Conservation (phyloP, 1,139 yeast genomes). For the Yamadazyma conglobata region DNA sequence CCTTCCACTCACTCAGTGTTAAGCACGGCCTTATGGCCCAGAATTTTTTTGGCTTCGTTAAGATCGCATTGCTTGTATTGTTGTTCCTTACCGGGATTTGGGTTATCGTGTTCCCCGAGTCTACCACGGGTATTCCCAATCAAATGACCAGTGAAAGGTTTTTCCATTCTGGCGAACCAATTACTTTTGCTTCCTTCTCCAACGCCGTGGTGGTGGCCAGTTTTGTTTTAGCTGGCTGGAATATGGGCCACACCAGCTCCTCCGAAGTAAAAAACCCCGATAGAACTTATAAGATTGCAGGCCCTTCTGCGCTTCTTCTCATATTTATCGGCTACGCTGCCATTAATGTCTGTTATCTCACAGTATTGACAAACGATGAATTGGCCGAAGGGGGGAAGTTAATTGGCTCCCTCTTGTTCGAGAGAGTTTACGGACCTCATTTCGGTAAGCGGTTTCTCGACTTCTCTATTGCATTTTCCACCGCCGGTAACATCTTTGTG, state of each 20-base stretch:
- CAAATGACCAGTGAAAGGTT: constrained; percentile 35
- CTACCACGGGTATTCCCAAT: constrained; percentile 39
- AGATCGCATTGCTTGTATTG: constrained; percentile 44
- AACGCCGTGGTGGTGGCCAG: constrained; percentile 57
- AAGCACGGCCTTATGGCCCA: constrained; percentile 53
- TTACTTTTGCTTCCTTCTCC: constrained; percentile 46
- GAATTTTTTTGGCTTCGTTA: constrained; percentile 54
- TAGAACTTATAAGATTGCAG: constrained; percentile 56
- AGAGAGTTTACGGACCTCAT: constrained; percentile 49
- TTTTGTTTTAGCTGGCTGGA: constrained; percentile 66
- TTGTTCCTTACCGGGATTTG: constrained; percentile 52
- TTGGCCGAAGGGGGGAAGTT: constrained; percentile 53
- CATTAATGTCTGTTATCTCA: constrained; percentile 55
- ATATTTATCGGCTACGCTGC: constrained; percentile 50
- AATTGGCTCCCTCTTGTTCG: constrained; percentile 56
- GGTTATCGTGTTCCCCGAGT: constrained; percentile 41
- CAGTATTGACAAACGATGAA: constrained; percentile 52
- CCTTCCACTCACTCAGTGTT: constrained; percentile 53
- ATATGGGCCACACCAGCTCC: constrained; percentile 57
- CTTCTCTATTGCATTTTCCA: constrained; percentile 53
- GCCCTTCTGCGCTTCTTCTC: constrained; percentile 50
- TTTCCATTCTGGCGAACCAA: constrained; percentile 23
- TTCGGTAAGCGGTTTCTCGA: constrained; percentile 55
- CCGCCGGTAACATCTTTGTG: constrained; percentile 63
- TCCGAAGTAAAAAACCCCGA: constrained; percentile 60